Evolutionary conservation across 2,329 filamentous ascomycete genomes (phyloP).

Genomic region (Exserohilum rostratum): DNA sequence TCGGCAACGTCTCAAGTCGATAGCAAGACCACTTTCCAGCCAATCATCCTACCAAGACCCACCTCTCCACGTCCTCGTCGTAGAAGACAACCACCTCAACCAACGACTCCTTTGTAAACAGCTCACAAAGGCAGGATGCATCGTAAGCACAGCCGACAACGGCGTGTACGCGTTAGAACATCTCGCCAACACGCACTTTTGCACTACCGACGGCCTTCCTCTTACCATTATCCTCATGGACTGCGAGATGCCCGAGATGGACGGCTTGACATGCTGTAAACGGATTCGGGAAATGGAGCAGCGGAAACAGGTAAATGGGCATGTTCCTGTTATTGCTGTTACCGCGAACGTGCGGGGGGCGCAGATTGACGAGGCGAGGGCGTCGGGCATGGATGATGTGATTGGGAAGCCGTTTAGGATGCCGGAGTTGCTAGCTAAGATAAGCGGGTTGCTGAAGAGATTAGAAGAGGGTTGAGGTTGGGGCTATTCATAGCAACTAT

Average conservation of each 20-base stretch:
- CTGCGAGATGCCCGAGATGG: constrained; percentile 50
- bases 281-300: constrained; percentile 42
- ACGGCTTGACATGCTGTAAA: constrained; percentile 42
- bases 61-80: constrained; percentile 37
- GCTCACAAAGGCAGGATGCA: constrained; percentile 39
- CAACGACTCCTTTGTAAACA: constrained; percentile 44
- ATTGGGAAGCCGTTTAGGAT: constrained; percentile 45
- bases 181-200: constrained; percentile 27
- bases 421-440: not conserved
- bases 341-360: constrained; percentile 46
- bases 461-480: not conserved
- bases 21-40: not conserved
- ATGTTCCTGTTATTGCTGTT: constrained; percentile 46
- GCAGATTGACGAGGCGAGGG: constrained; percentile 39
- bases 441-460: not conserved
- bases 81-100: constrained; percentile 49
- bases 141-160: constrained; percentile 39
- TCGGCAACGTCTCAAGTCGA: not conserved
- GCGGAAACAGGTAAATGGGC: constrained; percentile 23
- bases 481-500: not conserved
- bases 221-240: constrained; percentile 46
- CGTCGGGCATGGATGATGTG: constrained; percentile 46
- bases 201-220: constrained; percentile 16
- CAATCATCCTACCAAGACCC: not conserved
- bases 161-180: constrained; percentile 40